Conservation (phyloP, 371 early-diverging fungal genomes). For the Lichtheimia ramosa region DNA sequence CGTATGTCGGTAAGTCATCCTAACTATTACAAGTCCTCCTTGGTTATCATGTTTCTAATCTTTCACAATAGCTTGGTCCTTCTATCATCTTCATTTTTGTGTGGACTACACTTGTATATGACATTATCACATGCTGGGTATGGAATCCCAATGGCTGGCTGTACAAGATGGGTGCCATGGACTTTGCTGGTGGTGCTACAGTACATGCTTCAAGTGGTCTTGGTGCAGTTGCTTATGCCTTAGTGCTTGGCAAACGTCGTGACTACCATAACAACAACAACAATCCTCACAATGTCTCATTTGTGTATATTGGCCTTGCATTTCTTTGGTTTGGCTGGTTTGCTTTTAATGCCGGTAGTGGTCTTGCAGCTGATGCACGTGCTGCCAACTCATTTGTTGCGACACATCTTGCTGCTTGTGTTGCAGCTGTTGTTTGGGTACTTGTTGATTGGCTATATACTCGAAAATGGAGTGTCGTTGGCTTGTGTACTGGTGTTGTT, state of each 20-base stretch:
- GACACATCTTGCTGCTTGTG: conserved; percentile 72
- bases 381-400: conserved; percentile 74
- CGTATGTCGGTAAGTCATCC: conserved; percentile 58
- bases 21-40: neutral
- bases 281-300: conserved; percentile 77
- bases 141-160: conserved; percentile 82
- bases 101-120: conserved; percentile 83
- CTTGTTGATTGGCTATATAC: conserved; percentile 64
- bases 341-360: conserved; percentile 50
- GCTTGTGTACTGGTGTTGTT: conserved; percentile 83
- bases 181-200: conserved; percentile 85
- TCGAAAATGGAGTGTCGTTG: conserved; percentile 72
- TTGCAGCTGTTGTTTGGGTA: conserved; percentile 74
- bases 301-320: conserved; percentile 78
- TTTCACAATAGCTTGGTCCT: conserved; percentile 54
- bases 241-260: conserved; percentile 74
- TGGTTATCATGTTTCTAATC: neutral
- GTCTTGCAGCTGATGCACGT: conserved; percentile 69
- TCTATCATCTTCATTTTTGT: conserved; percentile 76
- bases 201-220: conserved; percentile 86
- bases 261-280: conserved; percentile 63
- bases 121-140: conserved; percentile 83
- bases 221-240: conserved; percentile 79
- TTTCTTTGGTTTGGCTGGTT: conserved; percentile 73
- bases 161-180: conserved; percentile 67